Conservation (phyloP, 2,329 filamentous ascomycete genomes). For the Didymella keratinophila region DNA sequence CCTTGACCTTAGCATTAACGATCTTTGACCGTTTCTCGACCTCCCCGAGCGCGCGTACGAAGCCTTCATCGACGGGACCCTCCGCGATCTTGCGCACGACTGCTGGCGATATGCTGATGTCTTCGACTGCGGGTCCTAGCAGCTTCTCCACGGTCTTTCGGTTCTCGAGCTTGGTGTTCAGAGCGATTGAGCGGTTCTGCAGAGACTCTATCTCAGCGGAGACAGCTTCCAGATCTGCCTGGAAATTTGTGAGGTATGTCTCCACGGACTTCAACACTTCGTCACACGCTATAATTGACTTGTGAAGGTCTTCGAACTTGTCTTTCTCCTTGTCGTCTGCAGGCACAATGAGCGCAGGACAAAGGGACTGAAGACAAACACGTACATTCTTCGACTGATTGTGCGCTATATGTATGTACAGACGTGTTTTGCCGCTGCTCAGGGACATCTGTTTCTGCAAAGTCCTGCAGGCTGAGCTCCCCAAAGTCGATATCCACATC, state of each 20-base stretch:
- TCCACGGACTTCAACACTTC: slow-evolving; percentile 93
- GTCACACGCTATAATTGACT: slow-evolving; percentile 87
- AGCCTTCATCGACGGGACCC: slow-evolving; percentile 87
- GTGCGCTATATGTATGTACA: slow-evolving; percentile 62
- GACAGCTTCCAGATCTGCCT: slow-evolving; percentile 88
- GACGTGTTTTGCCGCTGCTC: slow-evolving; percentile 40
- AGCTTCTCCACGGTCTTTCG: slow-evolving; percentile 88
- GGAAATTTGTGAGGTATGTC: slow-evolving; percentile 88
- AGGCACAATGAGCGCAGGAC: slow-evolving; percentile 40
- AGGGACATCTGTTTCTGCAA: slow-evolving; percentile 58
- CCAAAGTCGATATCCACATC: slow-evolving; percentile 79
- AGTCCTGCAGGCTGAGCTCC: slow-evolving; percentile 76
- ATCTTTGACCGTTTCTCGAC: slow-evolving; percentile 78
- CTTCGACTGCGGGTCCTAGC: slow-evolving; percentile 87
- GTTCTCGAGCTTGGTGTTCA: slow-evolving; percentile 88
- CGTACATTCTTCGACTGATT: slow-evolving; percentile 77
- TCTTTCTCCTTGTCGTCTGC: slow-evolving; percentile 79
- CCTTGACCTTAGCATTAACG: slow-evolving; percentile 72
- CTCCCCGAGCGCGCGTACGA: slow-evolving; percentile 83
- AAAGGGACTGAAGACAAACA: slow-evolving; percentile 39
- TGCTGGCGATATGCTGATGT: slow-evolving; percentile 84
- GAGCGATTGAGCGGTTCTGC: slow-evolving; percentile 81
- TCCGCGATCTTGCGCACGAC: slow-evolving; percentile 87
- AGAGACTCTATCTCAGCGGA: slow-evolving; percentile 95
- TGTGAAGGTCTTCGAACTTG: slow-evolving; percentile 89